Percentiles rank a stretch among this genome's conserved stretches.
These are phyloP conservation scores for Populus pruinosa DNA, from an alignment of 345 rosid species.

Conservation along the genomic window DNA sequence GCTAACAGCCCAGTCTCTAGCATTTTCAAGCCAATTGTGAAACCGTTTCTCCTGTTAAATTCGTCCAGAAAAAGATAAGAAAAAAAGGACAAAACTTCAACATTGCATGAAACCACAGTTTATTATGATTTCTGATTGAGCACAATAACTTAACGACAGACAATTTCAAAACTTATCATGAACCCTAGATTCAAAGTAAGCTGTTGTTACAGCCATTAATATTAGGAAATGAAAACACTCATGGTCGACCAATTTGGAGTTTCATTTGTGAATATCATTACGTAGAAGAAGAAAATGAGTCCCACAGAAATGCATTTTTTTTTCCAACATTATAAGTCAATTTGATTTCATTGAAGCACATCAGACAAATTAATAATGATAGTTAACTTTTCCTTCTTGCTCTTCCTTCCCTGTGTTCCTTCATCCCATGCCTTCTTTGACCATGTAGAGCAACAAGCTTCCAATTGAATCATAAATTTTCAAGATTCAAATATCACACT, in stretches of 20 bases:
- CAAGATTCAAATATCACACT: neutral
- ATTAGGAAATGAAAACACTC: neutral
- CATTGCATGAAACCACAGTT: neutral
- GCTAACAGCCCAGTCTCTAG: conserved; percentile 98
- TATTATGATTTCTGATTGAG: neutral
- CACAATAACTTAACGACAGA: neutral
- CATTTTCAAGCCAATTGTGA: conserved; percentile 99
- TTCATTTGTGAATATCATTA: neutral
- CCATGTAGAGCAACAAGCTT: neutral
- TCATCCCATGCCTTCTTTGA: neutral
- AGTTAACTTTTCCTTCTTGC: neutral
- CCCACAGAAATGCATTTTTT: neutral
- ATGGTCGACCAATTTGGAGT: neutral
- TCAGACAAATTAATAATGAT: neutral
- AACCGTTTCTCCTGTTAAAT: conserved; percentile 79
- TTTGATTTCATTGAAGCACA: neutral
- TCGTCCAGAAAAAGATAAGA: neutral
- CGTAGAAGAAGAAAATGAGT: neutral
- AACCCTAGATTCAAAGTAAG: neutral
- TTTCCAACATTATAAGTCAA: neutral
- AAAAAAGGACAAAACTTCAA: neutral
- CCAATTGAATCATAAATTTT: neutral
- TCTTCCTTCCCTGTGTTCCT: neutral
- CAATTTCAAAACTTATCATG: neutral
- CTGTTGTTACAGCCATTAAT: neutral